Percentiles rank a stretch among this genome's conserved stretches.
These are phyloP conservation scores for Psophocarpus tetragonolobus DNA, from an alignment of 306 rosid species.

Conservation along the genomic window DNA sequence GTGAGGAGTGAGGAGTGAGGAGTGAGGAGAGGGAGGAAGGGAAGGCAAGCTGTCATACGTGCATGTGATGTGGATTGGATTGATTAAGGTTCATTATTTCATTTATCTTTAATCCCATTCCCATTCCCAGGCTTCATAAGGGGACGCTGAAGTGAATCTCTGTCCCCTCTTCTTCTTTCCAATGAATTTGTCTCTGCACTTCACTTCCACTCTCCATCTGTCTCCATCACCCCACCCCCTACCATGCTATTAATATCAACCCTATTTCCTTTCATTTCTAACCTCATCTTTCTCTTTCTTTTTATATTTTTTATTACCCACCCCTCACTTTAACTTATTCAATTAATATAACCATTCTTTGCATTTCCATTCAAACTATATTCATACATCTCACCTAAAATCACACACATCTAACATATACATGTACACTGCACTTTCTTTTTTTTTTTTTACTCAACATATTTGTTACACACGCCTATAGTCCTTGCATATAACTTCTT, in stretches of 20 bases:
- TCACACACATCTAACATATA: no score
- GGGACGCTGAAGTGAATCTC: constrained; percentile 23
- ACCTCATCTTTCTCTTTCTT: no score
- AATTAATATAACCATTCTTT: no score
- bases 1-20: no score
- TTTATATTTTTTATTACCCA: no score
- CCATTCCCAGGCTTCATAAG: constrained; percentile 1
- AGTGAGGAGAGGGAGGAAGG: neutral
- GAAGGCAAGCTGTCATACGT: neutral
- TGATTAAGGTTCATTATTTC: constrained; percentile 1
- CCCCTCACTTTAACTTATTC: no score
- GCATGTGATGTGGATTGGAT: constrained; percentile 31
- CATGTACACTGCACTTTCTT: no score
- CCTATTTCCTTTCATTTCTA: no score
- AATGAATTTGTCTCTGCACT: constrained; percentile 5
- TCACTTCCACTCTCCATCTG: neutral
- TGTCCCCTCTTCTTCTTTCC: constrained; percentile 22
- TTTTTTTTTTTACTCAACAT: no score
- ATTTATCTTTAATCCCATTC: no score
- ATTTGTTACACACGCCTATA: neutral
- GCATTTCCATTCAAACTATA: no score
- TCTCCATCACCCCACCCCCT: constrained; percentile 6
- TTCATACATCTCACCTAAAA: no score
- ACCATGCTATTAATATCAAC: neutral
- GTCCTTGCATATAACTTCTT: neutral